Evolutionary conservation across 345 rosid species (phyloP), one percentile per base, ranked within the genome.

Genomic region (Nasturtium officinale): DNA sequence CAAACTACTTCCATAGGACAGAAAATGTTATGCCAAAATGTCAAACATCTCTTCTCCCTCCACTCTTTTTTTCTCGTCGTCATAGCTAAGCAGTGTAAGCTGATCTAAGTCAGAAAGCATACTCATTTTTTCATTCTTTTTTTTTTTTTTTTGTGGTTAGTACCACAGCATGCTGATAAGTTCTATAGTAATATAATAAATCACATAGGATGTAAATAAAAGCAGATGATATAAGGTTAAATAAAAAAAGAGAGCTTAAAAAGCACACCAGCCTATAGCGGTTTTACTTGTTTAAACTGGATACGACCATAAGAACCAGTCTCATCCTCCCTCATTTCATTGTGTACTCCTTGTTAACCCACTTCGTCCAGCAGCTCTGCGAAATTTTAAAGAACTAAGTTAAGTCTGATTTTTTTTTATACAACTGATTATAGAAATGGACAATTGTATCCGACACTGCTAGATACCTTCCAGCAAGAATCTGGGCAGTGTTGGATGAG

Each of bases 401-500:
- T 65, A 12, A 60, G 28, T 23, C 64, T 35, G 10, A 33, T 16
- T 16, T 43, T n/a, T 43, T 37, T 42, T 15, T 15, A 15, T 37
- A 52, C 6, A 52, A 54, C 42, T 26, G 29, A 3, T 23, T 17
- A 7, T 26, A 50, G 15, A 61, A 28, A 25, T 51, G 68, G 15
- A 48, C 29, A 35, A 16, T 45, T 9, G 33, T 46, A 33, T 47
- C 11, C 1, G 15, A 50, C 29, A 50, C 35, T 29, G 25, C 8
- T 40, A 77, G 20, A 46, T 38, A 94, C 98, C 99, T 91, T 84
- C 87, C 96, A 50, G 91, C 80, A 72, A 91, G 93, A 76, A 94
- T 77, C 89, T 89, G 96, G 67, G 90, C 82, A 43, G 87, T 84
- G 81, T 84, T 83, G 7, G 87, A 84, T 56, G 96, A 81, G 67